These are phyloP conservation scores for Penicillium expansum DNA, from an alignment of 2,329 filamentous ascomycete genomes.

Conservation along the genomic window DNA sequence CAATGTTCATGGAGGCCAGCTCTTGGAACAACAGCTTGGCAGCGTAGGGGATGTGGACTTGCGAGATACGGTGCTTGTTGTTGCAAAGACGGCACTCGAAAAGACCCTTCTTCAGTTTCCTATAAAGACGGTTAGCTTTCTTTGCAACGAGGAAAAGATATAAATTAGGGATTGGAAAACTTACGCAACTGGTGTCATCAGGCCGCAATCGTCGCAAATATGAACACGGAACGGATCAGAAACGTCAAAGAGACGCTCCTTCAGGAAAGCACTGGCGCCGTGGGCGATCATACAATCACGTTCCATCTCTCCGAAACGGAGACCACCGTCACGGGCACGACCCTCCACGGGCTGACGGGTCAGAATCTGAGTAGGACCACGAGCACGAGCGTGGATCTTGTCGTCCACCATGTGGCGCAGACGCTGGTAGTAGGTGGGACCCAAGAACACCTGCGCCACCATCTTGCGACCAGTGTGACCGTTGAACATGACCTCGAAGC, in stretches of 20 bases:
- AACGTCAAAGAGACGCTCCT: conserved; percentile 95
- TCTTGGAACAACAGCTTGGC: conserved; percentile 99
- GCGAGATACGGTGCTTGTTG: conserved; percentile 98
- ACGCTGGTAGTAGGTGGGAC: conserved; percentile 97
- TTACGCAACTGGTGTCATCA: conserved; percentile 99
- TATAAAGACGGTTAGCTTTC: conserved; percentile 39
- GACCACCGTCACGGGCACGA: conserved; percentile 94
- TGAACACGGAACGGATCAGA: conserved; percentile 97
- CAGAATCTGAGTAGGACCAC: conserved; percentile 94
- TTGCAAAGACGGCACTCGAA: conserved; percentile 98
- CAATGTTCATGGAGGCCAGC: conserved; percentile 97
- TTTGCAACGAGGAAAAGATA: neutral
- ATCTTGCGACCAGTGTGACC: conserved; percentile 95
- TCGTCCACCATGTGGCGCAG: conserved; percentile 99
- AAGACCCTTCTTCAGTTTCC: conserved; percentile 88
- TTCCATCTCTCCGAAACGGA: conserved; percentile 99
- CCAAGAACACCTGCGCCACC: conserved; percentile 91
- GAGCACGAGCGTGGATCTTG: conserved; percentile 98
- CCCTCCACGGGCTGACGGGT: conserved; percentile 96
- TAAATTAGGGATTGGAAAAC: conserved; percentile 43
- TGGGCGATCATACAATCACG: conserved; percentile 99
- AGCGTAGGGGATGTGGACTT: conserved; percentile 96
- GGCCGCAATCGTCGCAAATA: conserved; percentile 95
- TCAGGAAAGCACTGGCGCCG: conserved; percentile 92
- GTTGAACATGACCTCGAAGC: conserved; percentile 98